Evolutionary conservation across 1,284 basidiomycete species (phyloP).

Genomic region (Microbotryum silenes-acaulis): DNA sequence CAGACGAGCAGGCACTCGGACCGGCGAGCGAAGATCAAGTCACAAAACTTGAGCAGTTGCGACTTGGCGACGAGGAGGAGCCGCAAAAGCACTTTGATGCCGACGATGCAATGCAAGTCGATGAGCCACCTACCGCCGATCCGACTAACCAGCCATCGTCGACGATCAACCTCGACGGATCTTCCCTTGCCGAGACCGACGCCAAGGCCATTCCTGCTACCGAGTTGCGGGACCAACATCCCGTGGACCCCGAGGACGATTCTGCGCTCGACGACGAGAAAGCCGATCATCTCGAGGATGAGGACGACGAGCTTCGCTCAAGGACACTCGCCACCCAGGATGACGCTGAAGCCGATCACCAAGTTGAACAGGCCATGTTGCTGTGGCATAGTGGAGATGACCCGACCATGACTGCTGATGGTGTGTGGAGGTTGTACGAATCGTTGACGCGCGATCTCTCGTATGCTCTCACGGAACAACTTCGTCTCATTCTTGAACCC

Average conservation of each 20-base stretch:
- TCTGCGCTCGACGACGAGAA: constrained; percentile 34
- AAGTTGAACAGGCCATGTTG: constrained; percentile 55
- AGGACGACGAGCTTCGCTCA: constrained; percentile 50
- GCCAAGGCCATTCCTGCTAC: constrained; percentile 29
- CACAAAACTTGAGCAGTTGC: constrained; percentile 71
- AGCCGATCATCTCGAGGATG: constrained; percentile 18
- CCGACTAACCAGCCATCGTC: constrained; percentile 9
- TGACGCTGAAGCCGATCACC: constrained; percentile 27
- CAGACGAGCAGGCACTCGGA: constrained; percentile 83
- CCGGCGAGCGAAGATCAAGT: constrained; percentile 74
- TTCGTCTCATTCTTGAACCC: constrained; percentile 92
- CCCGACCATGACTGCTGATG: constrained; percentile 54
- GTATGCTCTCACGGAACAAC: constrained; percentile 86
- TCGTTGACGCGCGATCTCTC: constrained; percentile 85
- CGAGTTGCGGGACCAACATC: constrained; percentile 21
- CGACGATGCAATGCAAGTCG: constrained; percentile 32
- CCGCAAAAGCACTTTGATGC: constrained; percentile 36
- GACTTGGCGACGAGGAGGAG: constrained; percentile 57
- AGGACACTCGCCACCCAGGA: constrained; percentile 27
- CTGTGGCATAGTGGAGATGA: constrained; percentile 59
- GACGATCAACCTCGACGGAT: constrained; percentile 24
- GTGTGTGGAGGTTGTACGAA: constrained; percentile 84
- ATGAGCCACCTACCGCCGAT: constrained; percentile 7
- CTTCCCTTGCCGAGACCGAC: constrained; percentile 24
- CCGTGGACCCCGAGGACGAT: constrained; percentile 39